phyloP scores from a whole-genome alignment of 208 protist genomes.

The Trichomonas tenax region DNA sequence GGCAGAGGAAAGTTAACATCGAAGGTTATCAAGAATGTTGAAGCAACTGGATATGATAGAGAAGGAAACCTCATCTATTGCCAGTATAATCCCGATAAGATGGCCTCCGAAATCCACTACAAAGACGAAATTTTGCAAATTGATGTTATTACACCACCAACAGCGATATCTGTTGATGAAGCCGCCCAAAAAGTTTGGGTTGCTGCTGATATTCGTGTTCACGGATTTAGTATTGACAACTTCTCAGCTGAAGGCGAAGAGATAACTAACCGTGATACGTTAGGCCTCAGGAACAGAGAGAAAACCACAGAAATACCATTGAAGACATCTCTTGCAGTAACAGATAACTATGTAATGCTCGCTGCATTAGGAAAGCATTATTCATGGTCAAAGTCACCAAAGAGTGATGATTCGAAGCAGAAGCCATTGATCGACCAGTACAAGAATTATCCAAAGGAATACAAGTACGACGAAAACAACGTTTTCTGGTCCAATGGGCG shows the following conservation, averaged over 20 bases:
- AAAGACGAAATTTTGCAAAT: background rate
- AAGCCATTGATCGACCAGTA: background rate
- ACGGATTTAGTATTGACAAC: background rate
- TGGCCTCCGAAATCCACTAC: background rate
- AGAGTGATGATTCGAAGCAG: background rate
- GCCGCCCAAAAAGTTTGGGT: background rate
- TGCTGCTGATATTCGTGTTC: background rate
- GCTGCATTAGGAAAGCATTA: background rate
- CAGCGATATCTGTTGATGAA: background rate
- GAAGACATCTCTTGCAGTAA: background rate
- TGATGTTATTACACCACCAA: background rate
- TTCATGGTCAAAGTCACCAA: background rate
- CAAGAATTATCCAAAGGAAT: background rate
- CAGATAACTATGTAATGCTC: background rate
- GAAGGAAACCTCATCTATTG: background rate
- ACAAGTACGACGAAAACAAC: background rate
- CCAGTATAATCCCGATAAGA: background rate
- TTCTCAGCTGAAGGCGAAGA: background rate
- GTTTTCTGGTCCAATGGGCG: background rate
- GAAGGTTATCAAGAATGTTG: background rate
- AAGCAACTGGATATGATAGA: background rate
- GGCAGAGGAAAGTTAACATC: background rate
- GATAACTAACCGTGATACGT: background rate
- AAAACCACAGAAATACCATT: background rate
- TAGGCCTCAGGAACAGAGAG: background rate